Base-by-base conservation (phyloP, 257 asterid genomes). In the Ligustrum vulgare region DNA sequence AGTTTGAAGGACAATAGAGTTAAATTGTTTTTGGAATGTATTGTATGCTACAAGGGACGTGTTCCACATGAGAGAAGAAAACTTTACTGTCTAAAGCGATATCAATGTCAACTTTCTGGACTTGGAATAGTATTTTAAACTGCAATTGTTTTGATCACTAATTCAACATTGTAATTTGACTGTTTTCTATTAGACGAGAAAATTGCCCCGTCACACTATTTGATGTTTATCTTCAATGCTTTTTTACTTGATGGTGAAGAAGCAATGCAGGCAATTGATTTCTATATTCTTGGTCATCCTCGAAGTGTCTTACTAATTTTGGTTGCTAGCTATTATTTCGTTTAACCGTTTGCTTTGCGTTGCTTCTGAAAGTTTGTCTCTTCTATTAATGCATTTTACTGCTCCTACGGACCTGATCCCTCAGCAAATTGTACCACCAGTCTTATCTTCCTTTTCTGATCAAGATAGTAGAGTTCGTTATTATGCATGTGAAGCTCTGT, bases 381-480 rank as follows among this genome's bases (percentile, higher is more conserved):
- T 67, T 76, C 9, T 71, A 45, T 56, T 85, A 77, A 70, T 84
- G 67, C 72, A 56, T 74, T 74, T 77, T 39, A 75, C 81, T 75
- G 65, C 60, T 43, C 20, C 6, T 74, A 33, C 51, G 77, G 69
- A 73, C 78, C 70, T 74, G 58, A 76, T 82, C 67, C 51, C 56
- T 77, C 91, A 95, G 99, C 94, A 89, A 91, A 95, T 95, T 83
- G 97, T 95, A 63, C 99, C 97, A 31, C 99, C 99, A n/a, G 98
- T 95, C 45, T 86, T 95, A 83, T 71, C 77, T 77, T 93, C 99
- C 41, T 95, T 95, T 83, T 79, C 91, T 20, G 98, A 95, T 82
- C 98, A 93, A 90, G 99, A 93, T 81, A 90, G 98, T 85, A 87
- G 97, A 87, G 99, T 95, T 84, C 99, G 98, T 58, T 93, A 91